Evolutionary conservation across 2,329 filamentous ascomycete species (phyloP).

Genomic region (Colletotrichum endophyticum): DNA sequence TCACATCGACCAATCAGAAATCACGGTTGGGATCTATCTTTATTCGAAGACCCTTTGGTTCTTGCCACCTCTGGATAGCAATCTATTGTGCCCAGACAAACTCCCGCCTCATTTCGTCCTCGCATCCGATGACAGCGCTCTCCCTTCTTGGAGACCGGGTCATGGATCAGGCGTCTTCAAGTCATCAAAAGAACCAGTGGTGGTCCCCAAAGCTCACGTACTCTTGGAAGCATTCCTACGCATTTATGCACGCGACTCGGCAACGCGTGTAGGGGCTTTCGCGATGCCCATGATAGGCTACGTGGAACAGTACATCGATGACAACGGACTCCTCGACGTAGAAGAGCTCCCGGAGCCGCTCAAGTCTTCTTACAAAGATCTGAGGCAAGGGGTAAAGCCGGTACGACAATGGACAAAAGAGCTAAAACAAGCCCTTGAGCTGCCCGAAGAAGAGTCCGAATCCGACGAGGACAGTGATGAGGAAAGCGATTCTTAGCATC

Average conservation of each 20-base stretch:
- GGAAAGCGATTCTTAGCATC: neutral
- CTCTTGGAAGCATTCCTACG: conserved; percentile 29
- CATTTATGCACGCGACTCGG: conserved; percentile 25
- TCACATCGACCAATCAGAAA: conserved; percentile 18
- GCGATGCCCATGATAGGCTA: conserved; percentile 27
- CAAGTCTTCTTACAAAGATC: conserved; percentile 18
- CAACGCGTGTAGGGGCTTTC: conserved; percentile 22
- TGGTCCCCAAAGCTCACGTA: conserved; percentile 25
- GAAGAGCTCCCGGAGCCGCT: conserved; percentile 25
- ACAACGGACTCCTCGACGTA: conserved; percentile 26
- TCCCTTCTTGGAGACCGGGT: conserved; percentile 27
- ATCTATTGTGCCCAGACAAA: conserved; percentile 9
- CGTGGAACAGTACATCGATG: conserved; percentile 28
- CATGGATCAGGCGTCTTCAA: conserved; percentile 10
- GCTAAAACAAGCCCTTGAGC: conserved; percentile 12
- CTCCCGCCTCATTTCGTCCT: conserved; percentile 23
- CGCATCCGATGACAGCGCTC: conserved; percentile 23
- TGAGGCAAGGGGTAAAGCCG: conserved; percentile 18
- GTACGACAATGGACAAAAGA: conserved; percentile 23
- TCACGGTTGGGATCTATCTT: conserved; percentile 25
- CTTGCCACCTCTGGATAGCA: conserved; percentile 23
- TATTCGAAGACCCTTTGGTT: conserved; percentile 29
- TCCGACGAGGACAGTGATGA: neutral
- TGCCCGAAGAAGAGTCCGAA: neutral
- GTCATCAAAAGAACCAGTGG: conserved; percentile 3